These are phyloP conservation scores for Orbilia oligospora DNA, from an alignment of 2,329 filamentous ascomycete genomes.

Conservation along the genomic window DNA sequence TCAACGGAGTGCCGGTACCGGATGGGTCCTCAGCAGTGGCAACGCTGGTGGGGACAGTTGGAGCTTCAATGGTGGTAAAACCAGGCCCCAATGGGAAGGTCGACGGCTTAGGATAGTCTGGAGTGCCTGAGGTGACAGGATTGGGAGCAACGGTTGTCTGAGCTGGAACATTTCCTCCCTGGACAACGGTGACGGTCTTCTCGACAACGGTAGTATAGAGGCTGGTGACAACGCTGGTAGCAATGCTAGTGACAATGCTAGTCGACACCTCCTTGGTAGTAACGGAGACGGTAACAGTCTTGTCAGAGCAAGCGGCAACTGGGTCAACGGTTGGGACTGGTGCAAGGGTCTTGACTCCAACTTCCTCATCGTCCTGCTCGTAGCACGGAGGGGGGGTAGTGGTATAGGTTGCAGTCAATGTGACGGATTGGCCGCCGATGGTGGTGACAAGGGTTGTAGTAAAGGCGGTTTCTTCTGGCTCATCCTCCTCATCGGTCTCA, in stretches of 20 bases:
- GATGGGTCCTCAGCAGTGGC: slow-evolving; percentile 23
- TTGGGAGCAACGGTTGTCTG: not conserved
- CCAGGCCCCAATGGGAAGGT: slow-evolving; percentile 28
- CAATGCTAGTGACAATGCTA: slow-evolving; percentile 36
- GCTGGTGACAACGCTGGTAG: slow-evolving; percentile 23
- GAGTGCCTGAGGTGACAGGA: not conserved
- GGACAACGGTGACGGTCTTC: slow-evolving; percentile 61
- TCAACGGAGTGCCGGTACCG: slow-evolving; percentile 49
- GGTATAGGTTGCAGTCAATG: slow-evolving; percentile 46
- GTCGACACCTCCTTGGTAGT: slow-evolving; percentile 31
- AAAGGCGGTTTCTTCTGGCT: slow-evolving; percentile 22
- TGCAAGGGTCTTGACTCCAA: slow-evolving; percentile 17
- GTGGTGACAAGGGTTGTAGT: slow-evolving; percentile 49
- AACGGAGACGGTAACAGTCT: slow-evolving; percentile 38
- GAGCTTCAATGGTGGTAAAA: slow-evolving; percentile 35
- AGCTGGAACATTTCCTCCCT: slow-evolving; percentile 11
- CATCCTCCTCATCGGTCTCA: slow-evolving; percentile 29
- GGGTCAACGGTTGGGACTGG: slow-evolving; percentile 26
- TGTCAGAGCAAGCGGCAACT: slow-evolving; percentile 19
- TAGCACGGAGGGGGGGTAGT: slow-evolving; percentile 49
- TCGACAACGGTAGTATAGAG: slow-evolving; percentile 43
- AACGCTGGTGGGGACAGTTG: slow-evolving; percentile 26
- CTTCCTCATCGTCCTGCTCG: slow-evolving; percentile 32
- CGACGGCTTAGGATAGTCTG: slow-evolving; percentile 12
- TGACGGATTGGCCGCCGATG: slow-evolving; percentile 52